phyloP scores from a whole-genome alignment of 352 stramenopile genomes.

The Phytopythium aichiense region DNA sequence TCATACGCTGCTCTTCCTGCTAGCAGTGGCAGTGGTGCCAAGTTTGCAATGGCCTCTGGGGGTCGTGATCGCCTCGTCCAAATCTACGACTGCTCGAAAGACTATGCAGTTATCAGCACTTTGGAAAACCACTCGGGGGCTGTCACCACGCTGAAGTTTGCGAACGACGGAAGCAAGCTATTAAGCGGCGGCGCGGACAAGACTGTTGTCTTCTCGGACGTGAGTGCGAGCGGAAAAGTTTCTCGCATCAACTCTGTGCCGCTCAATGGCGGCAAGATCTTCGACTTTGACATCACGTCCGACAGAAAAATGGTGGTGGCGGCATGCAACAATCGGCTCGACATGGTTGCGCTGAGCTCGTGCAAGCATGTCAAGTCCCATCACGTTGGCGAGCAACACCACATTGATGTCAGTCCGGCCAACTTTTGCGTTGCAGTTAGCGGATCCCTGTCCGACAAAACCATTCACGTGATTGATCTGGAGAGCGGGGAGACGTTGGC shows the following conservation, averaged over 20 bases:
- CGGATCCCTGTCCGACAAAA: constrained; percentile 78
- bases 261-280: constrained; percentile 64
- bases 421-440: constrained; percentile 78
- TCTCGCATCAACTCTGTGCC: constrained; percentile 43
- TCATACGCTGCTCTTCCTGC: constrained; percentile 29
- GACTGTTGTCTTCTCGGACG: constrained; percentile 55
- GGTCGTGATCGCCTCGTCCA: constrained; percentile 80
- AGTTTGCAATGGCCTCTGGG: constrained; percentile 59
- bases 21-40: background rate
- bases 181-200: constrained; percentile 71
- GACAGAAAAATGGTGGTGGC: constrained; percentile 69
- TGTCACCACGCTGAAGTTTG: constrained; percentile 67
- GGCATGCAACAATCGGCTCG: constrained; percentile 76
- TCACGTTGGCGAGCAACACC: constrained; percentile 68
- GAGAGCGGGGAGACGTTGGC: constrained; percentile 70
- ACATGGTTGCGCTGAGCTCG: constrained; percentile 60
- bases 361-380: constrained; percentile 62
- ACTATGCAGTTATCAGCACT: constrained; percentile 33
- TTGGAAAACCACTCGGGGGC: constrained; percentile 76
- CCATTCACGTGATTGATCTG: constrained; percentile 84
- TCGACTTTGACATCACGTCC: constrained; percentile 65
- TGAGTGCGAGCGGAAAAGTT: constrained; percentile 35
- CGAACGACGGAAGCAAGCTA: constrained; percentile 56
- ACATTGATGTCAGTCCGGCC: constrained; percentile 58
- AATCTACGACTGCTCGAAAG: constrained; percentile 61